phyloP scores from a whole-genome alignment of 164 flowering plant species.

The Chloranthus sessilifolius region DNA sequence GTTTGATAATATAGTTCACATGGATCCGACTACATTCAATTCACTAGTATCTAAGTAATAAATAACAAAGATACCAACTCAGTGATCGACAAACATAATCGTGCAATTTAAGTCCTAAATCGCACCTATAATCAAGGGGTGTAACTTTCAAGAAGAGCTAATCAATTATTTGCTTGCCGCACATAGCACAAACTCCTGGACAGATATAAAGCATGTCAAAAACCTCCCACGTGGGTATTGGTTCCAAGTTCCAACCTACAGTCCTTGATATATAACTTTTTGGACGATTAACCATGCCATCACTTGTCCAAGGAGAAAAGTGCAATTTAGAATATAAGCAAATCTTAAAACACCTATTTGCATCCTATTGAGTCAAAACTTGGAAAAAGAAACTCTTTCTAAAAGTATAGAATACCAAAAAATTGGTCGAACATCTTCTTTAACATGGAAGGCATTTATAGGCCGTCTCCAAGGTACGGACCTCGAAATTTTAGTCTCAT shows the following conservation, averaged over 20 bases:
- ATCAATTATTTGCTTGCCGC: too few relatives aligned
- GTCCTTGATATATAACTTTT: constrained; percentile 87
- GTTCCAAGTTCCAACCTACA: constrained; percentile 83
- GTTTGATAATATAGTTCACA: too few relatives aligned
- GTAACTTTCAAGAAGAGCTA: too few relatives aligned
- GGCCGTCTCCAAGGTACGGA: constrained; percentile 92
- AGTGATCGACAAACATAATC: too few relatives aligned
- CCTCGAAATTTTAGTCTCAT: constrained; percentile 79
- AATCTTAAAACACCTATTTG: background rate
- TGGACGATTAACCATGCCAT: constrained; percentile 92
- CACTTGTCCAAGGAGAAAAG: constrained; percentile 9
- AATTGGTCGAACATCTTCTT: constrained; percentile 93
- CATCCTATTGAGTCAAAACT: background rate
- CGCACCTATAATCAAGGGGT: too few relatives aligned
- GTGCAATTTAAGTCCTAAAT: too few relatives aligned
- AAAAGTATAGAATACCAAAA: constrained; percentile 58
- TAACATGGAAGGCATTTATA: constrained; percentile 67
- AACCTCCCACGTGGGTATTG: constrained; percentile 82
- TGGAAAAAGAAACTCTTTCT: too few relatives aligned
- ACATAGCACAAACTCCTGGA: too few relatives aligned
- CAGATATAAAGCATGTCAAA: too few relatives aligned
- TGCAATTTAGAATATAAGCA: background rate
- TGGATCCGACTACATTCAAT: too few relatives aligned
- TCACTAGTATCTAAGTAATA: too few relatives aligned
- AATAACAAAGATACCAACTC: too few relatives aligned